Evolutionary conservation across 768 basidiomycete genomes (phyloP), one percentile per base, ranked within the genome.

Genomic region (Kwoniella bestiolae): DNA sequence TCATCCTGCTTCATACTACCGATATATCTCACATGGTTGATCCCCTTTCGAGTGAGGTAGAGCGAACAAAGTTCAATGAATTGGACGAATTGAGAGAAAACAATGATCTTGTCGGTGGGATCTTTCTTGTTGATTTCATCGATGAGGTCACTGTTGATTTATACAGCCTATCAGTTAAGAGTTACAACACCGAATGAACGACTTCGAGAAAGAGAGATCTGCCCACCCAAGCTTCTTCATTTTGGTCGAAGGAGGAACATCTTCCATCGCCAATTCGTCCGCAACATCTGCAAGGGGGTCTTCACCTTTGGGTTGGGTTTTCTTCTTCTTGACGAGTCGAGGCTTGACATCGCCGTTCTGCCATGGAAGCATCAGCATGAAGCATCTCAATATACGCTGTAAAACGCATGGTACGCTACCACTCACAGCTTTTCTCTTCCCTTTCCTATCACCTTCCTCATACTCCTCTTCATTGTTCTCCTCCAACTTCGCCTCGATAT

Each of bases 21-120:
- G 14, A 79, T 72, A 67, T 83, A 83, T 9, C 71, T 64, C 23
- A 60, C 63, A 23, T 78, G 66, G 3, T 62, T 50, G 66, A 78
- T 62, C 5, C 69, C 75, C 8, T 84, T 80, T 70, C 86, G 84
- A 0, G 80, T 78, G n/a, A 91, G 82, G 72, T 88, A 89, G 55
- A 85, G 80, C 0, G 86, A 88, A n/a, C 88, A 85, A 3, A 91
- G 83, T 9, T 85, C 83, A 38, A 92, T 83, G 62, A 86, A 89
- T 5, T 83, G 78, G 0, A 88, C 89, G 87, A 90, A 91, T 75
- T 89, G 88, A 0, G 88, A 90, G 61, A 90, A 84, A 63, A 91
- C 80, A 56, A 92, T 62, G 63, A 65, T 66, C 86, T 89, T 90
- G 72, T 89, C 88, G 12, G 86, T 85, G 1, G 86, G 86, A 63